Evolutionary conservation across 179 eudicot genomes (phyloP).

Genomic region (Heliamphora pulchella): DNA sequence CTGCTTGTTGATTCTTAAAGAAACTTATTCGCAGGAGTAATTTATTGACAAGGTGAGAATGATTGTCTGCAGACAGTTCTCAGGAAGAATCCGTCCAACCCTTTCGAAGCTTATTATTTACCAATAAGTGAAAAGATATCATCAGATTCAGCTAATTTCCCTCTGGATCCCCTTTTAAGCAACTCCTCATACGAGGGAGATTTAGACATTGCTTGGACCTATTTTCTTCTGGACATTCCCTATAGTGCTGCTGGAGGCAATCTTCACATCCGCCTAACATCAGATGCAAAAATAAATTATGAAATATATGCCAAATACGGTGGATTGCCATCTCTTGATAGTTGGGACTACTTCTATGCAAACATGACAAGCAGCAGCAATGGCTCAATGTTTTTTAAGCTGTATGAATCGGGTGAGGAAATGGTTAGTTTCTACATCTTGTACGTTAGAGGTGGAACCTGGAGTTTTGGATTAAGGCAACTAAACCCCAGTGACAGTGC

Average conservation of each 20-base stretch:
- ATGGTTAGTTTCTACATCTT: conserved; percentile 61
- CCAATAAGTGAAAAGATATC: conserved; percentile 46
- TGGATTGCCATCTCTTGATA: conserved; percentile 58
- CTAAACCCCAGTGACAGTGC: conserved; percentile 21
- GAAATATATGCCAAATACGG: conserved; percentile 71
- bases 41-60: conserved; percentile 40
- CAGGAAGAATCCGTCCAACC: conserved; percentile 45
- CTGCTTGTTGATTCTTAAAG: conserved; percentile 24
- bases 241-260: conserved; percentile 75
- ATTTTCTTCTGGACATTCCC: conserved; percentile 76
- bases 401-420: conserved; percentile 56
- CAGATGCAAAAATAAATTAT: conserved; percentile 40
- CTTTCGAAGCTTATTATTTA: conserved; percentile 68
- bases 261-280: conserved; percentile 52
- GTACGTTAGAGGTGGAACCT: conserved; percentile 72
- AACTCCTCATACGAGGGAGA: conserved; percentile 36
- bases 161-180: conserved; percentile 68
- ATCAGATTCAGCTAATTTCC: conserved; percentile 46
- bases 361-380: conserved; percentile 59
- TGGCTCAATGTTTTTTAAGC: conserved; percentile 58
- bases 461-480: conserved; percentile 65
- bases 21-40: conserved; percentile 23
- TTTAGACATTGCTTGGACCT: conserved; percentile 52
- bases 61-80: conserved; percentile 71
- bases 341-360: conserved; percentile 65